phyloP scores from a whole-genome alignment of 345 rosid species.

The Citrus maxima region DNA sequence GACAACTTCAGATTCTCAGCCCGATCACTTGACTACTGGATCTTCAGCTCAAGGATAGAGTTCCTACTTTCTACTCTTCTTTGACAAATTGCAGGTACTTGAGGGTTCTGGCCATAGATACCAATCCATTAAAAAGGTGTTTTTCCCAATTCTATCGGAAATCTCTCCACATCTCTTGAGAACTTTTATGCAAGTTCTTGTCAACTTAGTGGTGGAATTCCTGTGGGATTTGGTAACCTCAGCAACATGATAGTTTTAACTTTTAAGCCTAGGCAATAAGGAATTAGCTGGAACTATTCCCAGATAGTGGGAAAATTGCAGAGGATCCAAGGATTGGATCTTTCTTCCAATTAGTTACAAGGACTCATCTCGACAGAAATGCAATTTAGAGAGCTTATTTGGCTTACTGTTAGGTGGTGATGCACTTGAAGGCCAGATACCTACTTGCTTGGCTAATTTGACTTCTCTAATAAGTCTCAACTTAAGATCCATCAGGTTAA shows the following conservation, averaged over 20 bases:
- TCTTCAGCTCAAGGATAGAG: not conserved
- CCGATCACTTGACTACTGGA: not conserved
- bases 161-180: slow-evolving; percentile 8
- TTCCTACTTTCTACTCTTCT: not conserved
- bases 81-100: not conserved
- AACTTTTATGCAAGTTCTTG: not conserved
- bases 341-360: too few relatives aligned
- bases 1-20: not conserved
- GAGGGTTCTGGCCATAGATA: accelerated
- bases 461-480: not conserved
- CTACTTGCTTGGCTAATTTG: not conserved
- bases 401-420: too few relatives aligned
- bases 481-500: not conserved
- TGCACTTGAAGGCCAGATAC: not conserved
- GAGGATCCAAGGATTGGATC: too few relatives aligned
- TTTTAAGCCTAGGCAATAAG: not conserved
- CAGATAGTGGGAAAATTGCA: not conserved
- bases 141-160: slow-evolving; percentile 7
- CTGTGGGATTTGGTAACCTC: slow-evolving; percentile 5
- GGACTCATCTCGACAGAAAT: not conserved
- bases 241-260: not conserved
- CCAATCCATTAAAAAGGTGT: not conserved
- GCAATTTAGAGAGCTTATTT: not conserved
- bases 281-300: slow-evolving; percentile 12
- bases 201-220: slow-evolving; percentile 11